Percentiles rank a stretch among this genome's conserved stretches.
Evolutionary conservation across 805 yeast species (phyloP).

Genomic region (Barnettozyma botsteinii): DNA sequence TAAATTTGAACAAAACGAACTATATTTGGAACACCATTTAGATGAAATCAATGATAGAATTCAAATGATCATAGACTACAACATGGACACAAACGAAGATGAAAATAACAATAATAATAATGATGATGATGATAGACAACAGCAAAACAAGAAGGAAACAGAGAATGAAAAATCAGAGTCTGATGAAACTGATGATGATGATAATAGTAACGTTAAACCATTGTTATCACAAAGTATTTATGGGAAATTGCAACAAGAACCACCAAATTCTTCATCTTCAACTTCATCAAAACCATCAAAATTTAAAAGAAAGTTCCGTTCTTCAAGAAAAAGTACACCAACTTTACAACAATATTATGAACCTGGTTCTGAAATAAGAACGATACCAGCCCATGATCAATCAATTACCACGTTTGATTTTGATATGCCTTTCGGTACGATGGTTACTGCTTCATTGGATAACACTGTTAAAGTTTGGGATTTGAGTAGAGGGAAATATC

Average conservation of each 20-base stretch:
- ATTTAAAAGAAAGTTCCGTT: slow-evolving; percentile 26
- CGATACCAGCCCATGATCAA: slow-evolving; percentile 47
- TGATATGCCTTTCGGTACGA: slow-evolving; percentile 67
- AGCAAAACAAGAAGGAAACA: no score
- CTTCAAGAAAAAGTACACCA: slow-evolving; percentile 48
- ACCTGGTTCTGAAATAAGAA: slow-evolving; percentile 49
- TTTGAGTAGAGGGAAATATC: slow-evolving; percentile 46
- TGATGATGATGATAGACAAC: no score
- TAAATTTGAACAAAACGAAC: slow-evolving; percentile 53
- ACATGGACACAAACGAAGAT: slow-evolving; percentile 27
- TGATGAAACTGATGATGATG: slow-evolving; percentile 7
- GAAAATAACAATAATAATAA: slow-evolving; percentile 8
- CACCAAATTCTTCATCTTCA: slow-evolving; percentile 16
- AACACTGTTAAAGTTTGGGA: slow-evolving; percentile 84
- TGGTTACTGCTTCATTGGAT: slow-evolving; percentile 75
- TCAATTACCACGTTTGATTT: slow-evolving; percentile 56
- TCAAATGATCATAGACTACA: slow-evolving; percentile 37
- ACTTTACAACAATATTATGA: slow-evolving; percentile 59
- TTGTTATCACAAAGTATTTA: slow-evolving; percentile 39
- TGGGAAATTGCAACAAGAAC: slow-evolving; percentile 35
- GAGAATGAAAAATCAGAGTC: slow-evolving; percentile 7
- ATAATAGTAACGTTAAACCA: slow-evolving; percentile 21
- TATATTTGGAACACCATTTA: slow-evolving; percentile 45
- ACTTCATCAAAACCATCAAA: slow-evolving; percentile 6
- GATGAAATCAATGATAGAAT: slow-evolving; percentile 39